Evolutionary conservation across 179 eudicot species (phyloP), one percentile per base, ranked within the genome.

Genomic region (Drosera spatulata): DNA sequence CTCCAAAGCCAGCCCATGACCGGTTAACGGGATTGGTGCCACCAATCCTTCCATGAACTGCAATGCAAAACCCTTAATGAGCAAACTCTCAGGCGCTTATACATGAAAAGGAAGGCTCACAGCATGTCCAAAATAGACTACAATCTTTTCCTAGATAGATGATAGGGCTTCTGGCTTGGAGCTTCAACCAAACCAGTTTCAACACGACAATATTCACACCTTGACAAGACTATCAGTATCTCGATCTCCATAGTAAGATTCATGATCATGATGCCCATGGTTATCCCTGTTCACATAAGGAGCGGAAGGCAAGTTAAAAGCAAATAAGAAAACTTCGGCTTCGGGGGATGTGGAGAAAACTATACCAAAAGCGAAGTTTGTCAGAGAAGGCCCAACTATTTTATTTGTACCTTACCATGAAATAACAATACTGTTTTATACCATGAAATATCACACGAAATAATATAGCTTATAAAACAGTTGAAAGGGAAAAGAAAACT

Each of bases 211-310:
- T 43, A 41, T 67, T 61, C 83, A 69, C 73, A 89, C 95, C 78
- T 76, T 74, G 48, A 89, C 90, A 57, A 93, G 86, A 78, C 79
- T 84, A 44, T 93, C 97, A 4, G 97, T 86, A 65, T 93, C 99
- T 47, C 99, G 94, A 68, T 93, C 94, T 64, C 99, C 99, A 75
- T 86, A 93, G 63, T 93, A 93, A 61, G 97, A 80, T 65, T 93
- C 97, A 70, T 90, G 99, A 7, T 89, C 89, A 61, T 93, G 99
- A 72, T 82, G 94, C 39, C 94, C 94, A 65, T 89, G 87, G 49
- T 89, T 84, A 59, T 71, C 82, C 79, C 99, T 93, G 75, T 50
- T 38, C 33, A 15, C 66, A 62, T 7, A 14, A 13, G 22, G 40
- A 3, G 56, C 1, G 50, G 53, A 12, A n/a, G 39, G 8, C 58